Conservation (phyloP, 202 grass and related monocot species). For the Musa balbisiana region DNA sequence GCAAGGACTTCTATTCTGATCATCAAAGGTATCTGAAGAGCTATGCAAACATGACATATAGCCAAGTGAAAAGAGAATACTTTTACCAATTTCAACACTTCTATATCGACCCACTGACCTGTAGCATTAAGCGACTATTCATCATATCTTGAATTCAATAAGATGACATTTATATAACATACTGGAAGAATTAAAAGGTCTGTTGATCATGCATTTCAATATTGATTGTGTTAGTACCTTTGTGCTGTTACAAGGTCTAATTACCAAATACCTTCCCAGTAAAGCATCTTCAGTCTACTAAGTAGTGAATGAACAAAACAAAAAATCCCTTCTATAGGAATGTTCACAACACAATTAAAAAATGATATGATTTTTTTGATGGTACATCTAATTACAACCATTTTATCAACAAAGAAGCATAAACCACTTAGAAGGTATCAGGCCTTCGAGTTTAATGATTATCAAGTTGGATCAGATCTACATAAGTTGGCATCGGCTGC, state of each 20-base stretch:
- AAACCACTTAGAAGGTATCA: too few relatives aligned
- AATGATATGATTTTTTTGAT: too few relatives aligned
- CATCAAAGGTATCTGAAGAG: slow-evolving; percentile 33
- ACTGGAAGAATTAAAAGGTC: neutral
- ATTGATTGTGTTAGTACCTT: neutral
- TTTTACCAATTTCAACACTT: slow-evolving; percentile 39
- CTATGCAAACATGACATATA: slow-evolving; percentile 87
- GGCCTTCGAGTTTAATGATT: too few relatives aligned
- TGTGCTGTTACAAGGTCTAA: neutral
- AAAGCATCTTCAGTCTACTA: neutral
- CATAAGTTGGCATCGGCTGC: too few relatives aligned
- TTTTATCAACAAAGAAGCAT: too few relatives aligned
- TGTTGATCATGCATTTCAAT: neutral
- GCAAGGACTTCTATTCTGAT: slow-evolving; percentile 32
- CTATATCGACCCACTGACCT: slow-evolving; percentile 47
- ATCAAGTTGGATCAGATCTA: too few relatives aligned
- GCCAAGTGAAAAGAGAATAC: slow-evolving; percentile 67
- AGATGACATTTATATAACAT: neutral
- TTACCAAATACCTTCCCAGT: neutral
- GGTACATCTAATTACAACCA: too few relatives aligned
- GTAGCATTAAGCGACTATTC: slow-evolving; percentile 2
- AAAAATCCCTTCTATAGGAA: too few relatives aligned
- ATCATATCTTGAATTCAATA: neutral
- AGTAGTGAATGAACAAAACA: too few relatives aligned
- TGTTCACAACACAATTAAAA: too few relatives aligned